Base-by-base conservation (phyloP, 1,139 yeast species). In the Taphrina populina region DNA sequence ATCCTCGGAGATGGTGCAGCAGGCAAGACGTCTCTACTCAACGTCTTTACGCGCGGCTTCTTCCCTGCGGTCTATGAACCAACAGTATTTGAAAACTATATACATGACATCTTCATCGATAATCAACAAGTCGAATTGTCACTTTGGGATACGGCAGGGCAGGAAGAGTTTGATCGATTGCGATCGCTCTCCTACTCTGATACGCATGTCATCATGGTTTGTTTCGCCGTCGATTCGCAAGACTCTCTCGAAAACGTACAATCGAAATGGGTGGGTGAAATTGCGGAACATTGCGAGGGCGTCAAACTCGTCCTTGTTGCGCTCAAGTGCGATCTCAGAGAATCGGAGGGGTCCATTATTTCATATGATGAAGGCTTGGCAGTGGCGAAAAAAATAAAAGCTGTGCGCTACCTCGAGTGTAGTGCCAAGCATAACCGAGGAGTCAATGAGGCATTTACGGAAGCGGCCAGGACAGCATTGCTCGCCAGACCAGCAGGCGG, bases 11-110 rank as follows among this genome's bases (percentile, higher is more conserved):
- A 92, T 71, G 98, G 98, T 44, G 54, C 47, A 29, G 84, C 92
- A 71, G 94, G 94, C 70, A 84, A 84, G 67, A 87, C 95, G 2
- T 85, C 95, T n/a, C 76, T 92, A 59, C 76, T 92, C 67, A 94
- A 92, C 69, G 96, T 94, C 60, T 92, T 92, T 73, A 92, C 98
- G 4, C 77, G 96, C 66, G 98, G 98, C 1, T 92, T 92, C 72
- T 92, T 92, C 72, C 98, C 98, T 7, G 96, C 92, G 67, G 97
- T 92, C 19, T 92, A 92, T 70, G 98, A 92, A 67, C 98, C 98
- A 23, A 92, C 98, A 0, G 97, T 92, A 32, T 92, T 92, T 71
- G 98, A 92, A 70, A 92, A 92, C 73, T 92, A 92, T 69, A 95
- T 90, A 59, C 98, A 92, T 71, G 98, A 92, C 69, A 90, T 92